Base-by-base conservation (phyloP, 352 stramenopile genomes). In the Phytophthora quininea region DNA sequence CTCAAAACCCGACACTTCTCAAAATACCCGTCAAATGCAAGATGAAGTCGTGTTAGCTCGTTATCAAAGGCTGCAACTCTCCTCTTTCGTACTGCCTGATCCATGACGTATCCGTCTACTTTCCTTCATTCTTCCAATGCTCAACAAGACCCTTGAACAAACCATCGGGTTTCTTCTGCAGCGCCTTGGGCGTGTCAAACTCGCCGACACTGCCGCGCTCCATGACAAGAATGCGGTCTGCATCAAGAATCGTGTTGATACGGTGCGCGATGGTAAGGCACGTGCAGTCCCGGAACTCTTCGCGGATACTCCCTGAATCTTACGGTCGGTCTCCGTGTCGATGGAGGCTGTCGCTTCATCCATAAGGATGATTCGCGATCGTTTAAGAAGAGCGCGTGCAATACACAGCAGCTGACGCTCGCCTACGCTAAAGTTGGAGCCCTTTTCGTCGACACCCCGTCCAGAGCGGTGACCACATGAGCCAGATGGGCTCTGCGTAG, bases 241-340 rank as follows among this genome's bases (percentile, higher is more conserved):
- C 94, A 53, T 99, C 96, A 63, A 99, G 81, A 68, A 99, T 98
- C 12, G 97, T 99, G 63, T 98, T 97, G 32, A 99, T 86, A n/a
- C 97, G 83, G 71, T 99, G 97, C 7, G 97, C 97, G 65, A 99
- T 98, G 4, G 97, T 99, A 10, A 99, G 79, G 38, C 97, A 88
- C 24, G 97, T 99, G 24, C 86, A 91, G 38, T 97, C 82, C 1
- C 67, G 64, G 76, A 99, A 99, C 53, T 98, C 95, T 50, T 96
- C 72, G 29, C 95, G 84, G 65, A 99, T 98, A 29, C 88, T 97
- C 24, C 77, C 72, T 96, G 89, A 58, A 98, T 97, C 61, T 95
- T 93, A 49, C 82, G 76, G 75, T 99, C 95, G 3, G 87, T 97
- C 57, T 93, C 86, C 8, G 73, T 83, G 61, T 97, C 92, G 47